phyloP scores from a whole-genome alignment of 331 rosid genomes.

The Quercus tomentella region DNA sequence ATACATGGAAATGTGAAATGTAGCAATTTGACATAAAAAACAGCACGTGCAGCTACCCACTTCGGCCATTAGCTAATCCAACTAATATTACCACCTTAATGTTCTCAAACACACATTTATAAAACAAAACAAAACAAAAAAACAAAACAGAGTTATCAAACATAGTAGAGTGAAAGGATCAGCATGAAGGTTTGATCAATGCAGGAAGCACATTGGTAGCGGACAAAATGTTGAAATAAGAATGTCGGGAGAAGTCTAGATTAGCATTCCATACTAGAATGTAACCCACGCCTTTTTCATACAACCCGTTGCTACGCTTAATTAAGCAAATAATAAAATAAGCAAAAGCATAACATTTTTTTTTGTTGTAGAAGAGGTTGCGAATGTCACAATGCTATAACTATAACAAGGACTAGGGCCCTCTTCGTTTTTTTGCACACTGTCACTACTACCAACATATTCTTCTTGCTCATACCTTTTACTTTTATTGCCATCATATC shows the following conservation, averaged over 20 bases:
- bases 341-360: too few relatives aligned
- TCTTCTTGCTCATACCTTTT: slow-evolving; percentile 85
- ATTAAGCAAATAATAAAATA: too few relatives aligned
- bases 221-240: too few relatives aligned
- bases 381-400: slow-evolving; percentile 66
- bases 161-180: slow-evolving; percentile 42
- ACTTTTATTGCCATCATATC: slow-evolving; percentile 71
- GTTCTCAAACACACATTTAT: not conserved
- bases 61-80: too few relatives aligned
- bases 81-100: too few relatives aligned
- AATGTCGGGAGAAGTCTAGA: slow-evolving; percentile 80
- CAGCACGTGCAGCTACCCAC: too few relatives aligned
- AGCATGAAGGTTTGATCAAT: slow-evolving; percentile 59
- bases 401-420: slow-evolving; percentile 78
- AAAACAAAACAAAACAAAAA: not conserved
- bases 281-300: slow-evolving; percentile 88
- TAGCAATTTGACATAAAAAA: too few relatives aligned
- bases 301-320: slow-evolving; percentile 42
- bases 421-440: slow-evolving; percentile 40
- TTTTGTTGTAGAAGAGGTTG: slow-evolving; percentile 74
- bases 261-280: slow-evolving; percentile 76
- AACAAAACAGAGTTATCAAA: not conserved
- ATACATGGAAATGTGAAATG: too few relatives aligned
- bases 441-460: slow-evolving; percentile 13
- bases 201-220: slow-evolving; percentile 24